Percentiles rank a stretch among this genome's conserved stretches.
Evolutionary conservation across 805 yeast species (phyloP).

Genomic region (Hanseniaspora singularis): DNA sequence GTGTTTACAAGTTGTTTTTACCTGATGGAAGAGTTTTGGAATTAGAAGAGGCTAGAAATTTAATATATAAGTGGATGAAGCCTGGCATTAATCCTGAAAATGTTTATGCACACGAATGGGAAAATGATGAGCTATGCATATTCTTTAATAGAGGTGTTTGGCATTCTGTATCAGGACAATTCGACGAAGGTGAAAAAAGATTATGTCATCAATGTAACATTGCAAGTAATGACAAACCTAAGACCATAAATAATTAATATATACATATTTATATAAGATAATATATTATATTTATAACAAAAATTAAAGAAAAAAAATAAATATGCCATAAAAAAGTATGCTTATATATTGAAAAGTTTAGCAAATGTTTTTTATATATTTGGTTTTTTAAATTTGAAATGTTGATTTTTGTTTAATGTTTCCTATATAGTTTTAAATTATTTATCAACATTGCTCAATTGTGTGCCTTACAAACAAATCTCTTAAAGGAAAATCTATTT

Average conservation of each 20-base stretch:
- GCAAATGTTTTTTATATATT: too few species aligned
- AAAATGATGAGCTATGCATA: conserved; percentile 70
- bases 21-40: conserved; percentile 49
- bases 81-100: conserved; percentile 68
- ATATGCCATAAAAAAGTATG: too few species aligned
- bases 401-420: neutral
- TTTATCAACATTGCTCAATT: neutral
- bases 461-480: neutral
- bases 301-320: neutral
- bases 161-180: conserved; percentile 87
- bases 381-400: too few species aligned
- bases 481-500: neutral
- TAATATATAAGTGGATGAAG: conserved; percentile 64
- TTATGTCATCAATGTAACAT: conserved; percentile 91
- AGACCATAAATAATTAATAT: too few species aligned
- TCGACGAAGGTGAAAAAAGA: conserved; percentile 63
- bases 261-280: too few species aligned
- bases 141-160: conserved; percentile 83
- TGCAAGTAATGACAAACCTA: conserved; percentile 68
- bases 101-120: conserved; percentile 75
- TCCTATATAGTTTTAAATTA: neutral
- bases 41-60: conserved; percentile 61
- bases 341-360: too few species aligned
- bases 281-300: too few species aligned
- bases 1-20: conserved; percentile 51